phyloP scores from a whole-genome alignment of 441 rosid genomes.

The Rhodomyrtus psidioides region DNA sequence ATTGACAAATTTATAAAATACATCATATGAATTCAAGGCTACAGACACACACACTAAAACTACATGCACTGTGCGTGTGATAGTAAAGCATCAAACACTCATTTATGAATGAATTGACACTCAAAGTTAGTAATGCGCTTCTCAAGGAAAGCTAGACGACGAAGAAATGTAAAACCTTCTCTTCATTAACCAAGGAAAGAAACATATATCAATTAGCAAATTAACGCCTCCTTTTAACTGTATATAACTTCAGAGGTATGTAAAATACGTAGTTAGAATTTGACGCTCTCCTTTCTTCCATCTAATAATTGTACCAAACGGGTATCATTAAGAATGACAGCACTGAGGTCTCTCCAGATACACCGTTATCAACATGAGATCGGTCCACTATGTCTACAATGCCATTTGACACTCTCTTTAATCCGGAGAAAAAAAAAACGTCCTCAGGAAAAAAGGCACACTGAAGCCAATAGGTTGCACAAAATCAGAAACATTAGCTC shows the following conservation, averaged over 20 bases:
- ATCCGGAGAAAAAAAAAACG: background rate
- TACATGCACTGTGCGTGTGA: background rate
- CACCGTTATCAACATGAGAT: background rate
- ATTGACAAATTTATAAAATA: background rate
- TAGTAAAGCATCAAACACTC: background rate
- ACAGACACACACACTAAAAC: background rate
- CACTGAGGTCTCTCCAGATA: background rate
- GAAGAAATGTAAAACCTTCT: background rate
- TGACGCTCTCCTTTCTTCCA: background rate
- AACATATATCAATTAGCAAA: background rate
- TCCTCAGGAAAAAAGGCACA: background rate
- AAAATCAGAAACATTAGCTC: background rate
- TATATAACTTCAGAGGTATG: background rate
- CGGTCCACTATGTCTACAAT: background rate
- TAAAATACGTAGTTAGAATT: background rate
- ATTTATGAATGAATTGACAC: background rate
- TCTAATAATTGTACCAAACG: background rate
- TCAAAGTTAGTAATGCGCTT: background rate
- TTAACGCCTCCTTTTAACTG: background rate
- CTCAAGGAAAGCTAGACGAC: background rate
- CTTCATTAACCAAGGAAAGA: background rate
- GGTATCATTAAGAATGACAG: background rate
- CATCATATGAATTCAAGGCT: background rate
- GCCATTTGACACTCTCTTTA: background rate
- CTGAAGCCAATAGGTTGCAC: background rate